These are phyloP conservation scores for Exophiala sideris DNA, from an alignment of 2,329 filamentous ascomycete genomes.

Conservation along the genomic window DNA sequence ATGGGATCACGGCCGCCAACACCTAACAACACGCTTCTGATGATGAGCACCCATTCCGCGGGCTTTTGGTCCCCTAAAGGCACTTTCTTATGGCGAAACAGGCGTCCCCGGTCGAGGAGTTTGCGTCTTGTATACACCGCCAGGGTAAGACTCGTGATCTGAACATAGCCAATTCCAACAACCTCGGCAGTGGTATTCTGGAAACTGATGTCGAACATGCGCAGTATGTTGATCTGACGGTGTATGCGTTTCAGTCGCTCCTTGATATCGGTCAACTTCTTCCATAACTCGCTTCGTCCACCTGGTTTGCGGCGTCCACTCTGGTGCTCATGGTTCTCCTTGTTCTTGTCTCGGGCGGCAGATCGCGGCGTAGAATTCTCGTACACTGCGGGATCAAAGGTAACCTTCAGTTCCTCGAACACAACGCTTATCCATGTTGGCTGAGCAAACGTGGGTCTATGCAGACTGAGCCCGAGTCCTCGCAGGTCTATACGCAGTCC, in stretches of 20 bases:
- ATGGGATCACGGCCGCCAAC: conserved; percentile 78
- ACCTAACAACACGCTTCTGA: conserved; percentile 84
- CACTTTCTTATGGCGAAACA: conserved; percentile 76
- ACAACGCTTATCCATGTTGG: conserved; percentile 95
- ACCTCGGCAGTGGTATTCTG: conserved; percentile 74
- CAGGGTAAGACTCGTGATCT: conserved; percentile 78
- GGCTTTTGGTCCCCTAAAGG: conserved; percentile 64
- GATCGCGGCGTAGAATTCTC: conserved; percentile 30
- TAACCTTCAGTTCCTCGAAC: conserved; percentile 78
- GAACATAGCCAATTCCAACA: conserved; percentile 75
- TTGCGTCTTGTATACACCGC: conserved; percentile 88
- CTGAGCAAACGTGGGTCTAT: conserved; percentile 93
- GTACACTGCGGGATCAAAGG: conserved; percentile 71
- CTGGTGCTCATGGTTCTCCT: conserved; percentile 22
- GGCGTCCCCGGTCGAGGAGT: conserved; percentile 83
- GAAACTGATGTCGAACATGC: conserved; percentile 83
- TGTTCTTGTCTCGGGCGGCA: conserved; percentile 23
- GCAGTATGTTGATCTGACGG: conserved; percentile 80
- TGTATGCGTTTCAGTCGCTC: conserved; percentile 84
- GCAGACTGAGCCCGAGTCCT: conserved; percentile 79
- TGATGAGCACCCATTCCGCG: conserved; percentile 88
- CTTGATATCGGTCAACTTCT: conserved; percentile 71
- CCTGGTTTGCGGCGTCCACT: conserved; percentile 6
- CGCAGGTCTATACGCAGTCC: conserved; percentile 86
- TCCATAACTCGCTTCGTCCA: conserved; percentile 71